Evolutionary conservation across 2,329 filamentous ascomycete species (phyloP), one percentile per base, ranked within the genome.

Genomic region (Magnaporthiopsis incrustans): DNA sequence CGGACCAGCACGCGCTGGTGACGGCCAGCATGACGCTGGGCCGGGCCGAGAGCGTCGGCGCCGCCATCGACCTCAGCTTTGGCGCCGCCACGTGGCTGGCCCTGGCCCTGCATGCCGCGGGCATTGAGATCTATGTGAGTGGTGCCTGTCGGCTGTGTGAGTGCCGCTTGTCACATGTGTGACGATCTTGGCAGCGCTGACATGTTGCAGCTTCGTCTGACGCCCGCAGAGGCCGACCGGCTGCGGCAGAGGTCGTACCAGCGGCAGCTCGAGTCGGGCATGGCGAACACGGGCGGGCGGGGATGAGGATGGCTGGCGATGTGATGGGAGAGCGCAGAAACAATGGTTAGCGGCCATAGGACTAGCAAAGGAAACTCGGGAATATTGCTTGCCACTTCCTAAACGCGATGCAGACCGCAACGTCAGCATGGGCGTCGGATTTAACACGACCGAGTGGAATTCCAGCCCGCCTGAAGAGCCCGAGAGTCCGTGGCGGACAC

Each of bases 231-330:
- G 68, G 74, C 75, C 1, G 76, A 85, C 57, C 75, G 85, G 8
- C 72, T 88, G 58, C 77, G 84, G 12, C 74, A 77, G n/a, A 76
- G 86, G 1, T 83, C 80, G 10, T 85, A 84, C 67, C 78, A 84
- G 69, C 75, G 79, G 56, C 84, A 88, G 68, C 67, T 85, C 10
- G 81, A 82, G 66, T 78, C 80, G 6, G 84, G 83, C 0, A 78
- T 38, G 44, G 18, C 6, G 18, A 53, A 5, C 18, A 78, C 0
- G 82, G 71, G 69, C 25, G 27, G 15, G 10, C 57, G 32, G 32
- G 32, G 32, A 33, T 33, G 32, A 10, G 32, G 4, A 33, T 10
- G 32, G 32, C n/a, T n/a, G n/a, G n/a, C n/a, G 32, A 33, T 33
- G 32, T 10, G 32, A 33, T 33, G 32, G 32, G 4, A 33, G 32